Evolutionary conservation across 768 basidiomycete genomes (phyloP).

Genomic region (Kwoniella bestiolae): DNA sequence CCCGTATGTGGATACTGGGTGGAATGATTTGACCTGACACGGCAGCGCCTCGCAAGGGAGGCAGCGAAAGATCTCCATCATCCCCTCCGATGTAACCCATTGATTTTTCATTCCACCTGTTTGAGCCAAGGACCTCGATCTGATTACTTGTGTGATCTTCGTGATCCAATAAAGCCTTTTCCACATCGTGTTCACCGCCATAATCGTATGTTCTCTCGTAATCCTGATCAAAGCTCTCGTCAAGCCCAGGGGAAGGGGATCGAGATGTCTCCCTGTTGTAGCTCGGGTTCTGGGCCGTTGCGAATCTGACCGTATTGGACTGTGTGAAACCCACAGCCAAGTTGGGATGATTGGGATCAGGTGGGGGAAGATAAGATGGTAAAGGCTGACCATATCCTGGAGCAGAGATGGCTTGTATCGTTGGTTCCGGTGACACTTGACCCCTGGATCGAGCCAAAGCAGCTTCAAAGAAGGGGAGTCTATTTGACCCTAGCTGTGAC

Average conservation of each 20-base stretch:
- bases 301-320: constrained; percentile 35
- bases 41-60: constrained; percentile 20
- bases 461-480: constrained; percentile 46
- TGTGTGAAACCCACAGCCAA: constrained; percentile 35
- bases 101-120: constrained; percentile 27
- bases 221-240: constrained; percentile 28
- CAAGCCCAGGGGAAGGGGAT: constrained; percentile 26
- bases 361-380: constrained; percentile 34
- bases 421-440: background rate
- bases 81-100: constrained; percentile 4
- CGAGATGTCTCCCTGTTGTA: constrained; percentile 21
- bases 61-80: constrained; percentile 37
- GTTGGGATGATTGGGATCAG: constrained; percentile 49
- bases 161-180: constrained; percentile 31
- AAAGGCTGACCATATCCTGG: constrained; percentile 23
- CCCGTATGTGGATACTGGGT: constrained; percentile 29
- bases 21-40: background rate
- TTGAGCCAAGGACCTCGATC: background rate
- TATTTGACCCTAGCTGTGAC: background rate
- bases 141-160: constrained; percentile 2
- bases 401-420: background rate
- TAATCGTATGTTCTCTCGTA: constrained; percentile 1
- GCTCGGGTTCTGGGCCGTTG: background rate
- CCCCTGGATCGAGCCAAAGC: constrained; percentile 41
- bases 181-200: constrained; percentile 25